Conservation (phyloP, 2,329 filamentous ascomycete genomes). For the Didymella exigua region DNA sequence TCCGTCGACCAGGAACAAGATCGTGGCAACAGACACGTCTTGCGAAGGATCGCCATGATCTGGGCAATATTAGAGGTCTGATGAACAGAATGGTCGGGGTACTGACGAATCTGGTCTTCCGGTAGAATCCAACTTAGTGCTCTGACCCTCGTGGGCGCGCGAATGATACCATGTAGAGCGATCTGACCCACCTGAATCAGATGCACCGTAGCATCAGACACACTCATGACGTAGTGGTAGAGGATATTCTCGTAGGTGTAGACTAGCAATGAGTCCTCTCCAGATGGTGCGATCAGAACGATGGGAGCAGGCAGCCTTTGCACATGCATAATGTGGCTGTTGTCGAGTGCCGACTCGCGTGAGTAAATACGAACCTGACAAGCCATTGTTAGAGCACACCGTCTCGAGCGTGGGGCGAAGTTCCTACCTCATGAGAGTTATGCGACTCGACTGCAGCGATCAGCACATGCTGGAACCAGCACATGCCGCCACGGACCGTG, state of each 20-base stretch:
- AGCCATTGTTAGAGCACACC: conserved; percentile 7
- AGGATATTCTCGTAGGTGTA: conserved; percentile 97
- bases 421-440: conserved; percentile 71
- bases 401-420: neutral
- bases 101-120: conserved; percentile 78
- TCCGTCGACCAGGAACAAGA: conserved; percentile 95
- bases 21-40: conserved; percentile 90
- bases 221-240: conserved; percentile 89
- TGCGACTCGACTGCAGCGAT: conserved; percentile 91
- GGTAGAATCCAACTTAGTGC: conserved; percentile 96
- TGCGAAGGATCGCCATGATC: conserved; percentile 91
- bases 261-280: conserved; percentile 91
- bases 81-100: neutral
- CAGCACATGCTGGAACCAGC: conserved; percentile 95
- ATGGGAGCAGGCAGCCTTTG: conserved; percentile 82
- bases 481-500: conserved; percentile 92
- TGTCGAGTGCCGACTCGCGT: conserved; percentile 78
- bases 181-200: conserved; percentile 97
- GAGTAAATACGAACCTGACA: conserved; percentile 82
- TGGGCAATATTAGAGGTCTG: conserved; percentile 35
- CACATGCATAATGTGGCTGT: conserved; percentile 72
- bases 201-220: conserved; percentile 71
- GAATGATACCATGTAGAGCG: conserved; percentile 93
- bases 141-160: conserved; percentile 88
- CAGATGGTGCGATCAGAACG: conserved; percentile 87